A percentile compares a stretch with the other conserved stretches of the same genome.
Conservation (phyloP, 345 rosid genomes). For the Populus alba region DNA sequence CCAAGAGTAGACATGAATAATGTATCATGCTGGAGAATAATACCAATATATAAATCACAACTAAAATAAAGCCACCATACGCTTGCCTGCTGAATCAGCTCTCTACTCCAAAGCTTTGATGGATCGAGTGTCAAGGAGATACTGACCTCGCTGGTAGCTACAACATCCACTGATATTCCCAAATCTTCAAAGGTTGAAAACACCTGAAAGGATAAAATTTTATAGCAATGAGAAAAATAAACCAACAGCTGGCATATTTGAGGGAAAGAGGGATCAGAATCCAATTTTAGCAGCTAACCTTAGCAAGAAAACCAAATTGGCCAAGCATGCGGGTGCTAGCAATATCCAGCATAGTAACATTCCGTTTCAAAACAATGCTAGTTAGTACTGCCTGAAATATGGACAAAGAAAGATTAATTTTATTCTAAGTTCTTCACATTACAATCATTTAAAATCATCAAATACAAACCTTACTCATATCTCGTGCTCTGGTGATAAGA, state of each 20-base stretch:
- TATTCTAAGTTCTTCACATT: neutral
- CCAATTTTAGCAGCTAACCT: slow-evolving; percentile 41
- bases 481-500: slow-evolving; percentile 79
- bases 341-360: slow-evolving; percentile 98
- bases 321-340: slow-evolving; percentile 99
- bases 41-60: neutral
- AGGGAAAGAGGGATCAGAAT: slow-evolving; percentile 6
- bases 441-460: slow-evolving; percentile 11
- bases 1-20: slow-evolving; percentile 4
- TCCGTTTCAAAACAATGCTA: slow-evolving; percentile 93
- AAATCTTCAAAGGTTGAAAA: slow-evolving; percentile 94
- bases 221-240: neutral
- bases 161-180: slow-evolving; percentile 97
- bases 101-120: slow-evolving; percentile 95
- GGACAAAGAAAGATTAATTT: slow-evolving; percentile 16
- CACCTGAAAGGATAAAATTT: slow-evolving; percentile 44
- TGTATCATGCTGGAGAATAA: neutral
- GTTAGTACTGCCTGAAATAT: slow-evolving; percentile 79
- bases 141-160: slow-evolving; percentile 99
- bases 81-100: slow-evolving; percentile 97
- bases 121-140: slow-evolving; percentile 96
- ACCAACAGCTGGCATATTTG: neutral
- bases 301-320: slow-evolving; percentile 95
- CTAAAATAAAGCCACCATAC: slow-evolving; percentile 18
- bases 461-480: slow-evolving; percentile 80